Conservation (phyloP, 2,329 filamentous ascomycete species). For the Aspergillus neotritici region DNA sequence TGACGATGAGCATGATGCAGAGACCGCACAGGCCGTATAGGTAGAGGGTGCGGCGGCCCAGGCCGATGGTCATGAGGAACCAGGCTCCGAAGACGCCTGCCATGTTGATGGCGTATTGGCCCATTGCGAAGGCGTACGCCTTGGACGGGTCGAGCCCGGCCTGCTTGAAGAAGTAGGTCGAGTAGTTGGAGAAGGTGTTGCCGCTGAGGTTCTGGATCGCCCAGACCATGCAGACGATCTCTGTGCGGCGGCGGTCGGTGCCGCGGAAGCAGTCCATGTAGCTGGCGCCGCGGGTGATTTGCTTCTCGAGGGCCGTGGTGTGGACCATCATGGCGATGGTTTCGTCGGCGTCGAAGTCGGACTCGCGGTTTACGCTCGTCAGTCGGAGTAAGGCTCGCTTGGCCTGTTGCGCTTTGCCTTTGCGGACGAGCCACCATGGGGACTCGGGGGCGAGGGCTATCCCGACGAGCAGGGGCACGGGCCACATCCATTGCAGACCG, state of each 20-base stretch:
- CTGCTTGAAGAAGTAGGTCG: conserved; percentile 55
- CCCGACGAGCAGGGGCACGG: conserved; percentile 44
- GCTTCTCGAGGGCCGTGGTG: conserved; percentile 73
- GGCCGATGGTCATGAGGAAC: conserved; percentile 68
- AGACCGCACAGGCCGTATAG: conserved; percentile 69
- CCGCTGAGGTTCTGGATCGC: conserved; percentile 60
- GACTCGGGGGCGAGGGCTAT: conserved; percentile 47
- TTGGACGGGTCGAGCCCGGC: conserved; percentile 48
- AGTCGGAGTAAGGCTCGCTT: conserved; percentile 42
- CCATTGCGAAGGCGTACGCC: conserved; percentile 54
- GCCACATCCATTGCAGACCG: conserved; percentile 51
- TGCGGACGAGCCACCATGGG: conserved; percentile 49
- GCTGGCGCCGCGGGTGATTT: conserved; percentile 65
- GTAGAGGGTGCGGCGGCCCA: conserved; percentile 72
- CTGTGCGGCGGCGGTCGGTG: conserved; percentile 69
- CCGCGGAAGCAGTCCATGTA: conserved; percentile 84
- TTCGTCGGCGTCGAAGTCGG: conserved; percentile 73
- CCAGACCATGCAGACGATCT: conserved; percentile 62
- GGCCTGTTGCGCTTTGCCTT: conserved; percentile 42
- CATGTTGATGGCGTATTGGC: conserved; percentile 64
- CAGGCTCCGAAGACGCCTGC: conserved; percentile 75
- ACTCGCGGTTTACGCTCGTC: conserved; percentile 48
- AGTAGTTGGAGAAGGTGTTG: conserved; percentile 60
- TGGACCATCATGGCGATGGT: conserved; percentile 90
- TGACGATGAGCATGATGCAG: conserved; percentile 69